Evolutionary conservation across 208 protist species (phyloP), one percentile per base, ranked within the genome.

Genomic region (Leishmania aethiopica): DNA sequence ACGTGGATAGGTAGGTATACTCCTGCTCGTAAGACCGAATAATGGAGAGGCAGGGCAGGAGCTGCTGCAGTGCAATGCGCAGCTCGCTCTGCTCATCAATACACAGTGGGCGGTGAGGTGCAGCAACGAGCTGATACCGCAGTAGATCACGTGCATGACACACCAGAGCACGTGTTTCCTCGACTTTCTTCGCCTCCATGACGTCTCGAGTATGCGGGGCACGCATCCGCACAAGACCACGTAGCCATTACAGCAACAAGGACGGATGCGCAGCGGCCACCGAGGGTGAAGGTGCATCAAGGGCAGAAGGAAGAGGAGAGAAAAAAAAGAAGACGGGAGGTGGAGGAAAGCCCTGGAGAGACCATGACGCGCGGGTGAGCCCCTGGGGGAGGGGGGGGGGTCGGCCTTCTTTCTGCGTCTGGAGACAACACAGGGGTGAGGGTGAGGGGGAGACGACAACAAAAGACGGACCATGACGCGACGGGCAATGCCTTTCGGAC

Each of bases 1-100:
- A 86, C 17, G 70, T 75, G 49, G 62, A 64, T 28, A 73, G 78
- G 62, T 71, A 75, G 17, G 60, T 47, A n/a, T 79, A 57, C 51
- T 81, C 72, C 2, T 55, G 79, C 55, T 90, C 89, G 47, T 82
- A 88, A 19, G 81, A 84, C 28, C 77, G 84, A 28, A 92, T 59
- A 62, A 92, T 87, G 45, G 78, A 83, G 47, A 92, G 82, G 60
- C 84, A 89, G 6, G 86, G 85, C 3, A 87, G 81, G 10, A 92
- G 79, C 28, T 78, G 75, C 19, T 77, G 78, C 53, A 89, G 80
- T 22, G 49, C 32, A 10, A 72, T 45, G 40, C 81, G 81, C 42
- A 92, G 66, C 28, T 75, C 47, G 19, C 17, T n/a, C 11, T 53
- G 73, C 25, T 67, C 75, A 3, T 70, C 55, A 22, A 32, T 35